Conservation (phyloP, 164 flowering plant genomes). For the Liriodendron chinense region DNA sequence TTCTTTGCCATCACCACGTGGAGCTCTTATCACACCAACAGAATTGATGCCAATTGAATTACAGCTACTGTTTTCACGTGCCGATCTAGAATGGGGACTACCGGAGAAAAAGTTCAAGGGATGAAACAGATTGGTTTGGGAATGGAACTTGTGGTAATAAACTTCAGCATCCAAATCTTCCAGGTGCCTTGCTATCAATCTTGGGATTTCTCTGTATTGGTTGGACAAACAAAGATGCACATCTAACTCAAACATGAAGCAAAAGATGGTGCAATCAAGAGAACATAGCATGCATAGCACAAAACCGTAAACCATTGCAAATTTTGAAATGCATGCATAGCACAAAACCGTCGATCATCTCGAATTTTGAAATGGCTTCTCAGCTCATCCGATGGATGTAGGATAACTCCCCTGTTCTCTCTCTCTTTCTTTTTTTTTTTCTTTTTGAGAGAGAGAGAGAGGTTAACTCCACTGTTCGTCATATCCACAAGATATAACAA, state of each 20-base stretch:
- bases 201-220: constrained; percentile 52
- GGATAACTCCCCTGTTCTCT: not conserved
- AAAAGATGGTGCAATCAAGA: not conserved
- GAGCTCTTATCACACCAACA: constrained; percentile 90
- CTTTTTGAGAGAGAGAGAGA: too few species aligned
- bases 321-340: not conserved
- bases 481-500: too few species aligned
- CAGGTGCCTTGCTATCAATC: constrained; percentile 56
- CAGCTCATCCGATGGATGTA: not conserved
- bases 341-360: constrained; percentile 2
- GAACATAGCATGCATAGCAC: not conserved
- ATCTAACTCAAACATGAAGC: constrained; percentile 5
- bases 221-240: constrained; percentile 12
- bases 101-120: constrained; percentile 69
- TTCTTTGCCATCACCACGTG: constrained; percentile 97
- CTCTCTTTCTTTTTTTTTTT: too few species aligned
- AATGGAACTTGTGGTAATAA: constrained; percentile 64
- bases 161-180: constrained; percentile 76
- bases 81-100: constrained; percentile 35
- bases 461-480: not conserved
- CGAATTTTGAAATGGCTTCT: not conserved
- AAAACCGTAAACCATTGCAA: not conserved
- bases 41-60: constrained; percentile 52
- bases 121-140: constrained; percentile 51
- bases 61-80: constrained; percentile 43